phyloP scores from a whole-genome alignment of 306 rosid species.

The Glycine latifolia region DNA sequence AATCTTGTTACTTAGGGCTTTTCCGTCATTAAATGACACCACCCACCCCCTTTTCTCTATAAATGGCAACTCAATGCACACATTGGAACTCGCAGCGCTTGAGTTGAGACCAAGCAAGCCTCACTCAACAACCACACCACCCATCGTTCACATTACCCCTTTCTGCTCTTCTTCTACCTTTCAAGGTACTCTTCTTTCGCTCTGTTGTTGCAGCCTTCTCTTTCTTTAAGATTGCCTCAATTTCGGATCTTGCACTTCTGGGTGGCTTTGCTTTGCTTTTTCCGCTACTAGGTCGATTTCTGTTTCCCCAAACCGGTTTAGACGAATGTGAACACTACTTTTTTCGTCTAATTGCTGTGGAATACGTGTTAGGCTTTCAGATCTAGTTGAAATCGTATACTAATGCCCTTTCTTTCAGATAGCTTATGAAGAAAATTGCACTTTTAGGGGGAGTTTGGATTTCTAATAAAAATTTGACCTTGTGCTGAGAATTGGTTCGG shows the following conservation, averaged over 20 bases:
- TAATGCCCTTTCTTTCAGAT: neutral
- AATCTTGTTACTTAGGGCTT: neutral
- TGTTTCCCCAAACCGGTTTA: neutral
- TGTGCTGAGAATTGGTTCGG: neutral
- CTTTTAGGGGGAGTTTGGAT: neutral
- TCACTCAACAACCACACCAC: neutral
- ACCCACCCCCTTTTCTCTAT: neutral
- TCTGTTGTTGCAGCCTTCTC: too few species aligned
- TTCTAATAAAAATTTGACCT: neutral
- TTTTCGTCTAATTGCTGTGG: neutral
- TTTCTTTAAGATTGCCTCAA: neutral
- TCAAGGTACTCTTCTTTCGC: conserved; percentile 2
- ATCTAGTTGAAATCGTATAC: conserved; percentile 36
- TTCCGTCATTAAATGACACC: neutral
- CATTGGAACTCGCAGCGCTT: neutral
- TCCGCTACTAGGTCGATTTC: too few species aligned
- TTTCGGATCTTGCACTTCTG: neutral
- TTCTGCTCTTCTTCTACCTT: too few species aligned
- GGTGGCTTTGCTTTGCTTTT: neutral
- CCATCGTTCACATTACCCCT: neutral
- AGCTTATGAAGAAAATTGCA: neutral
- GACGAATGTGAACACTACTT: neutral
- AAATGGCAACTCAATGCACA: neutral
- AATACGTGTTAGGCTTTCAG: conserved; percentile 29
- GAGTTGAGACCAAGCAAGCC: neutral